Conservation (phyloP, 257 asterid species). For the Dorcoceras hygrometricum region DNA sequence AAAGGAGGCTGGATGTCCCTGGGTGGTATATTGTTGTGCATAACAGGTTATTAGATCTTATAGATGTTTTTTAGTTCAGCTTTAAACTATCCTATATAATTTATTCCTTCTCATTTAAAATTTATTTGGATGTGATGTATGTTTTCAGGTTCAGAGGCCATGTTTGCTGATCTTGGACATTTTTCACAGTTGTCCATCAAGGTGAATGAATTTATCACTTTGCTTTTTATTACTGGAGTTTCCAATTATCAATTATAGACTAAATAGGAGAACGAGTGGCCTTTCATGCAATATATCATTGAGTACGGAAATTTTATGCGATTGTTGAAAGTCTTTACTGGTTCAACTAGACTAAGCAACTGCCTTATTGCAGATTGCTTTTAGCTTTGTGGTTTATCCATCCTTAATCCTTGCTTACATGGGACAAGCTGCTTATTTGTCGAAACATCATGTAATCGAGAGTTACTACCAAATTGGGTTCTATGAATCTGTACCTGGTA, state of each 20-base stretch:
- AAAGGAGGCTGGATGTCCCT: constrained; percentile 92
- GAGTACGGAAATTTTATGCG: not conserved
- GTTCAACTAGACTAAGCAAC: constrained; percentile 12
- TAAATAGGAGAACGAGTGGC: not conserved
- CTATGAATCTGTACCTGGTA: constrained; percentile 95
- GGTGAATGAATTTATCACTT: constrained; percentile 36
- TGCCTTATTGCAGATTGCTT: constrained; percentile 64
- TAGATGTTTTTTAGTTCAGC: not conserved
- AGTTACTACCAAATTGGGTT: constrained; percentile 75
- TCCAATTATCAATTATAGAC: constrained; percentile 2
- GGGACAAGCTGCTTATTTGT: constrained; percentile 99
- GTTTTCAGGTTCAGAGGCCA: constrained; percentile 84
- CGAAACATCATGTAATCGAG: constrained; percentile 71
- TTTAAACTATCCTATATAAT: not conserved
- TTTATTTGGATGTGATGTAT: not conserved
- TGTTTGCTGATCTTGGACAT: constrained; percentile 98
- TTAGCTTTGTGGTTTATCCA: constrained; percentile 84
- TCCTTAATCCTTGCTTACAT: constrained; percentile 91
- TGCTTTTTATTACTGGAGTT: not conserved
- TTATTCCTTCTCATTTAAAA: not conserved
- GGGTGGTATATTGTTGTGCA: constrained; percentile 88
- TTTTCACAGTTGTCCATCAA: constrained; percentile 88
- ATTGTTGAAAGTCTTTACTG: not conserved
- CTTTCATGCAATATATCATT: not conserved
- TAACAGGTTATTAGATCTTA: constrained; percentile 52